Conservation (phyloP, 2,329 filamentous ascomycete species). For the Botryosphaeria agaves region DNA sequence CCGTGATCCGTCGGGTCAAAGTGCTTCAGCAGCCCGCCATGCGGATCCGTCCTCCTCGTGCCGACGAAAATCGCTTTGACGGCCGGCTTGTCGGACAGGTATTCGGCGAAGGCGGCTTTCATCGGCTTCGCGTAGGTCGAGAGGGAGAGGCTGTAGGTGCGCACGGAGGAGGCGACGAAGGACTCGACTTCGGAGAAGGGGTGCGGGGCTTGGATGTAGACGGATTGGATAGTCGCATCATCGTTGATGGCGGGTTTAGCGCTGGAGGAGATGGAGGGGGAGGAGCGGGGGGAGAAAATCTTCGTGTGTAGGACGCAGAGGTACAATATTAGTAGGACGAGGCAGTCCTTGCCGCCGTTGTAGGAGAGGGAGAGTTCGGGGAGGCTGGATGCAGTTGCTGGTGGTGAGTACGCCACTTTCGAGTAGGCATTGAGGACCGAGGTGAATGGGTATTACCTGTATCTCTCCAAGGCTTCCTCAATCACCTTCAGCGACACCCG, state of each 20-base stretch:
- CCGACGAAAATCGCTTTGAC: constrained; percentile 75
- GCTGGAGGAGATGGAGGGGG: constrained; percentile 9
- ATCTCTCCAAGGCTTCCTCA: constrained; percentile 54
- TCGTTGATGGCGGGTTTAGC: too few relatives aligned
- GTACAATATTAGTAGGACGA: constrained; percentile 78
- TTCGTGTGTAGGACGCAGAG: constrained; percentile 42
- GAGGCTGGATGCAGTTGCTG: constrained; percentile 33
- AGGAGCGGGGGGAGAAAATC: constrained; percentile 10
- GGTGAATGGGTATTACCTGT: constrained; percentile 39
- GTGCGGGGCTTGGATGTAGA: constrained; percentile 75
- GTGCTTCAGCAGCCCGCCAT: constrained; percentile 59
- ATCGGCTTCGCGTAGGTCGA: constrained; percentile 62
- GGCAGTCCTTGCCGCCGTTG: constrained; percentile 95
- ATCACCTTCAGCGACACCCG: constrained; percentile 56
- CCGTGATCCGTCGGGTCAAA: constrained; percentile 79
- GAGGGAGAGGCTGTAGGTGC: constrained; percentile 58
- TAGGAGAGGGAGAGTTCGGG: constrained; percentile 78
- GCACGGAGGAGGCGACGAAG: constrained; percentile 55
- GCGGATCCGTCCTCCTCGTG: constrained; percentile 80
- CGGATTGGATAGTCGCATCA: constrained; percentile 42
- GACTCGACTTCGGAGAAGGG: constrained; percentile 75
- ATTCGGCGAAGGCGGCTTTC: constrained; percentile 63
- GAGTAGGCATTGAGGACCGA: constrained; percentile 2
- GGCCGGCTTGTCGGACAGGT: constrained; percentile 44
- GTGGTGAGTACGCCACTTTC: constrained; percentile 1